A percentile compares a stretch with the other conserved stretches of the same genome.
phyloP scores from a whole-genome alignment of 495 filamentous ascomycete species.

The Xylaria acuta region DNA sequence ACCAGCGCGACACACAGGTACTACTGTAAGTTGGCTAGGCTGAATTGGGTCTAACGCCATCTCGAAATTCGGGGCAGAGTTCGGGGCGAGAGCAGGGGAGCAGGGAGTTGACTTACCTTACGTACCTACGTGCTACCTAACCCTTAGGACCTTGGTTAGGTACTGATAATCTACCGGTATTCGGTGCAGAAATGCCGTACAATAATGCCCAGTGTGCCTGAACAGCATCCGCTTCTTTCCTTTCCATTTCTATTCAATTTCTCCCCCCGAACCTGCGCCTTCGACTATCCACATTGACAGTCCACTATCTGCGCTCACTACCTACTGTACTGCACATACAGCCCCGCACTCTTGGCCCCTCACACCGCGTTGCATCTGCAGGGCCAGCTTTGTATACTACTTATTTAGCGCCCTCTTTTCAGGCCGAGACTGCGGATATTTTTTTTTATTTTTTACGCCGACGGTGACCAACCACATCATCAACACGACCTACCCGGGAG shows the following conservation, averaged over 20 bases:
- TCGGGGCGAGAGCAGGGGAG: not conserved
- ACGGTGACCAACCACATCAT: not conserved
- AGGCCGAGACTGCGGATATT: not conserved
- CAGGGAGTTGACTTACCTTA: too few species aligned
- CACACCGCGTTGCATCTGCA: not conserved
- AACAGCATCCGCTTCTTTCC: not conserved
- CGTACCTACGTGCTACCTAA: too few species aligned
- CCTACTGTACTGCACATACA: too few species aligned
- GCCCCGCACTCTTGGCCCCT: conserved; percentile 3
- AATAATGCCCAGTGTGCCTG: not conserved
- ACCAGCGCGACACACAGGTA: not conserved
- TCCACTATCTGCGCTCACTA: not conserved
- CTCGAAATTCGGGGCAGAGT: not conserved
- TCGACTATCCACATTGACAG: conserved; percentile 2
- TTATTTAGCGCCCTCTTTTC: conserved; percentile 9
- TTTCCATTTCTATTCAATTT: not conserved
- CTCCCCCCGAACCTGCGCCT: not conserved
- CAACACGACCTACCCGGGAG: conserved; percentile 11
- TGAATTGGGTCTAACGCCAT: conserved; percentile 2
- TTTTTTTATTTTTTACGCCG: not conserved
- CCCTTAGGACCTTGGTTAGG: too few species aligned
- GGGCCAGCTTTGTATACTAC: not conserved
- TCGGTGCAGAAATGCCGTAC: too few species aligned
- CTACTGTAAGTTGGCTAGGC: not conserved
- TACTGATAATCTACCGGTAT: too few species aligned